Evolutionary conservation across 2,329 filamentous ascomycete species (phyloP).

Genomic region (Fusarium dimerum): DNA sequence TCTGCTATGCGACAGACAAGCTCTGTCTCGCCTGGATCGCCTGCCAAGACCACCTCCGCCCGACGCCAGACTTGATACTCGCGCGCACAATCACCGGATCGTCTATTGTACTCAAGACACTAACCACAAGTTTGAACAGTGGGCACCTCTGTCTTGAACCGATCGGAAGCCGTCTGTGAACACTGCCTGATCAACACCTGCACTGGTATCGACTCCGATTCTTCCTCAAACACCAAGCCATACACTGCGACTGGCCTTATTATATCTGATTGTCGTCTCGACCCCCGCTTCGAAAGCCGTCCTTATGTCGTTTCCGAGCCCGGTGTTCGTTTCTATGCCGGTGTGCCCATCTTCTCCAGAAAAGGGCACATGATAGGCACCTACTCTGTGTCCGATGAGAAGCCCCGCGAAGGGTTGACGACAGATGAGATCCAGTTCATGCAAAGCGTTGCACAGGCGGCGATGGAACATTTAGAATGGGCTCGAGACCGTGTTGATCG

Average conservation of each 20-base stretch:
- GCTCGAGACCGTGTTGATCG: conserved; percentile 53
- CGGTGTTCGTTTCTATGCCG: conserved; percentile 40
- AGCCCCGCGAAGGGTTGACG: conserved; percentile 52
- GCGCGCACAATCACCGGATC: not conserved
- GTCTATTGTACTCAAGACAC: not conserved
- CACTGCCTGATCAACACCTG: conserved; percentile 26
- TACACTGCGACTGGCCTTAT: conserved; percentile 33
- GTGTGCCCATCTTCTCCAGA: conserved; percentile 60
- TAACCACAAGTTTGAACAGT: conserved; percentile 15
- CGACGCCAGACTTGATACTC: too few relatives aligned
- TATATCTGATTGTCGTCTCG: conserved; percentile 32
- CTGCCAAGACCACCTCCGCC: too few relatives aligned
- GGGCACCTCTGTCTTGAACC: conserved; percentile 29
- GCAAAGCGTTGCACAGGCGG: conserved; percentile 54
- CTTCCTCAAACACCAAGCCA: conserved; percentile 16
- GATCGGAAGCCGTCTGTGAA: conserved; percentile 37
- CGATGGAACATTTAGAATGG: conserved; percentile 63
- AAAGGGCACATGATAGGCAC: conserved; percentile 58
- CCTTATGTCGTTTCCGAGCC: conserved; percentile 35
- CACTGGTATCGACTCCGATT: conserved; percentile 20
- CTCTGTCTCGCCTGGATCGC: too few relatives aligned
- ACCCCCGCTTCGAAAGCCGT: conserved; percentile 34
- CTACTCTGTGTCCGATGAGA: conserved; percentile 60
- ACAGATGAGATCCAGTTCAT: conserved; percentile 53
- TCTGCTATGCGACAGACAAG: not conserved